phyloP scores from a whole-genome alignment of 352 stramenopile genomes.

The Phytophthora nicotianae region DNA sequence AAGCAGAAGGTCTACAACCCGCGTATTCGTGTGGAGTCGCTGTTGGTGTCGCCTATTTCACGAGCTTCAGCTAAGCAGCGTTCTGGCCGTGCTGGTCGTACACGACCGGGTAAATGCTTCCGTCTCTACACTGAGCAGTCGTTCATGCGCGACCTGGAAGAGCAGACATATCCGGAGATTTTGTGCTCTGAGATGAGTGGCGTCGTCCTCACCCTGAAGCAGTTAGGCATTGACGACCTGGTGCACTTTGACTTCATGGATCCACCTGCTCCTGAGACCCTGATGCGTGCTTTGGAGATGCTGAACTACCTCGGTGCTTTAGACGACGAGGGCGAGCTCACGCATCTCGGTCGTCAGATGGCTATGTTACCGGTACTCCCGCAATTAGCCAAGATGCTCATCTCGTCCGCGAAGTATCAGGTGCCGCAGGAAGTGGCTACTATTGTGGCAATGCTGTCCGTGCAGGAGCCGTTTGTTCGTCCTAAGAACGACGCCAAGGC shows the following conservation, averaged over 20 bases:
- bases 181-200: conserved; percentile 95
- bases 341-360: conserved; percentile 92
- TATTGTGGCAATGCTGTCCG: conserved; percentile 98
- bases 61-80: conserved; percentile 94
- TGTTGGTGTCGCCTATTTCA: conserved; percentile 98
- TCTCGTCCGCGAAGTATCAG: conserved; percentile 94
- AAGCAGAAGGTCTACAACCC: conserved; percentile 99
- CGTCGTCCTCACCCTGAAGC: conserved; percentile 97
- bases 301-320: conserved; percentile 98
- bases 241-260: conserved; percentile 99
- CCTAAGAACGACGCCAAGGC: conserved; percentile 96
- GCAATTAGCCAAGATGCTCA: conserved; percentile 97
- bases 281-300: conserved; percentile 98
- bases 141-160: conserved; percentile 97
- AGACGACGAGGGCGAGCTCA: conserved; percentile 97
- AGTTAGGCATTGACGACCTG: conserved; percentile 99
- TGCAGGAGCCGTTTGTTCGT: conserved; percentile 93
- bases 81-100: conserved; percentile 92
- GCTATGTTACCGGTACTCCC: conserved; percentile 97
- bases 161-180: conserved; percentile 99
- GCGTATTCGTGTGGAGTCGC: conserved; percentile 97
- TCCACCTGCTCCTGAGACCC: conserved; percentile 96
- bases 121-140: conserved; percentile 98
- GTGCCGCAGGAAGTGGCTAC: conserved; percentile 97
- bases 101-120: conserved; percentile 94